A percentile compares a stretch with the other conserved stretches of the same genome.
phyloP scores from a whole-genome alignment of 2,329 filamentous ascomycete genomes.

The Diatrype stigma region DNA sequence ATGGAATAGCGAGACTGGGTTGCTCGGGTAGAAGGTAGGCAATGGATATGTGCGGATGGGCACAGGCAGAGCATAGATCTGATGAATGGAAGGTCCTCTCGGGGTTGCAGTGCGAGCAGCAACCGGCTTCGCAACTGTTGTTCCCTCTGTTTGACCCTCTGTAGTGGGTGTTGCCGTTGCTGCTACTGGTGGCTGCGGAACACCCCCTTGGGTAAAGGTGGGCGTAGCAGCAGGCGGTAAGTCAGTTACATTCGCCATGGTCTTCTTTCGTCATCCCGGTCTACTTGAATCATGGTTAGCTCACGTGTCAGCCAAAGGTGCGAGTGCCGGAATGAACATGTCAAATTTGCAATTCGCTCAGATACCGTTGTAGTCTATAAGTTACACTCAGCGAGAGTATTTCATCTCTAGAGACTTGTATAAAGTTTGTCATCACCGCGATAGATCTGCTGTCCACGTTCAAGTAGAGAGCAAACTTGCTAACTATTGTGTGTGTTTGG shows the following conservation, averaged over 20 bases:
- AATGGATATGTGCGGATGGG: conserved; percentile 80
- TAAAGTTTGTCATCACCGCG: conserved; percentile 60
- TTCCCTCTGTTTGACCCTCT: conserved; percentile 4
- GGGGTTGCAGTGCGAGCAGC: conserved; percentile 10
- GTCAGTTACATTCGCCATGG: conserved; percentile 28
- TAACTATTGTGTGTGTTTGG: background rate
- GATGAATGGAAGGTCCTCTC: conserved; percentile 47
- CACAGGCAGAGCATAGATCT: conserved; percentile 77
- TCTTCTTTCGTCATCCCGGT: conserved; percentile 40
- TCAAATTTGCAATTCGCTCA: conserved; percentile 52
- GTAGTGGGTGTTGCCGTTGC: conserved; percentile 16
- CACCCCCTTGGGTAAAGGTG: conserved; percentile 11
- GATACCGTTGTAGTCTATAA: conserved; percentile 98
- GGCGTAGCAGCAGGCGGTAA: conserved; percentile 10
- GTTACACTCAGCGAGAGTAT: conserved; percentile 58
- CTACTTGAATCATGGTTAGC: conserved; percentile 26
- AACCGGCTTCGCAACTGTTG: conserved; percentile 6
- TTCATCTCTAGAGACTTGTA: conserved; percentile 55
- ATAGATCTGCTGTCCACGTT: conserved; percentile 9
- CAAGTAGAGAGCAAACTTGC: background rate
- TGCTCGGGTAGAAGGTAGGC: conserved; percentile 84
- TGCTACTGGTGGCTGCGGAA: conserved; percentile 10
- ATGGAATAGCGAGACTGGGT: conserved; percentile 82
- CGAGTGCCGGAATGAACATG: background rate
- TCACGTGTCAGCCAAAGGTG: background rate